A percentile compares a stretch with the other conserved stretches of the same genome.
These are phyloP conservation scores for Phytopythium sindhum DNA, from an alignment of 352 stramenopile species.

Conservation along the genomic window DNA sequence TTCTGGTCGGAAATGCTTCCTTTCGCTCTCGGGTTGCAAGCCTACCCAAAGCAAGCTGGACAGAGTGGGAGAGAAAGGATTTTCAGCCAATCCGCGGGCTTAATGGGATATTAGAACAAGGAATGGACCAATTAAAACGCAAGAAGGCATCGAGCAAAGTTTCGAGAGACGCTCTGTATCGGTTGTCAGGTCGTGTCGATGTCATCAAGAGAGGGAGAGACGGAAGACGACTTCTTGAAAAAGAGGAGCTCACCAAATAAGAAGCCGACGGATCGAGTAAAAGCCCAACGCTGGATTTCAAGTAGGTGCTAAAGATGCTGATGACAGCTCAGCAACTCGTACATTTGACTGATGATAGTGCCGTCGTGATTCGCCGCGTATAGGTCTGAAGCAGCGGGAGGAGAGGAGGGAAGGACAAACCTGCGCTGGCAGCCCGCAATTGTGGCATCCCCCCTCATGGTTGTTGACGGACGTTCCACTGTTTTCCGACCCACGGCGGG, in stretches of 20 bases:
- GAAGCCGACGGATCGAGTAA: not conserved
- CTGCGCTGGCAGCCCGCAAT: not conserved
- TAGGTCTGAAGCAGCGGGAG: not conserved
- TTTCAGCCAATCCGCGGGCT: not conserved
- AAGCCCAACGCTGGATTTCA: not conserved
- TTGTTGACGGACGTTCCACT: slow-evolving; percentile 1
- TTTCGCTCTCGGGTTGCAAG: not conserved
- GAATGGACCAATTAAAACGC: not conserved
- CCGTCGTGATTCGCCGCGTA: not conserved
- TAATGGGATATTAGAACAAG: not conserved
- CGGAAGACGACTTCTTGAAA: not conserved
- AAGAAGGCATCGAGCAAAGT: not conserved
- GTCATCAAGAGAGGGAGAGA: slow-evolving; percentile 7
- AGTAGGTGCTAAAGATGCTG: not conserved
- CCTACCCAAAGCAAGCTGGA: no score
- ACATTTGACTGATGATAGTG: not conserved
- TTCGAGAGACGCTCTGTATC: not conserved
- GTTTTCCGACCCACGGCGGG: not conserved
- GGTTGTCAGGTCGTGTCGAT: slow-evolving; percentile 4
- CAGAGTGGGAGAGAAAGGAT: not conserved
- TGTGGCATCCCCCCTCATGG: not conserved
- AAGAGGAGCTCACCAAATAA: no score
- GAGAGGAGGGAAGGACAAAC: not conserved
- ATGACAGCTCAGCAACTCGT: not conserved
- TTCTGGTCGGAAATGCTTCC: slow-evolving; percentile 1